Evolutionary conservation across 768 basidiomycete genomes (phyloP), one percentile per base, ranked within the genome.

Genomic region (Obba rivulosa): DNA sequence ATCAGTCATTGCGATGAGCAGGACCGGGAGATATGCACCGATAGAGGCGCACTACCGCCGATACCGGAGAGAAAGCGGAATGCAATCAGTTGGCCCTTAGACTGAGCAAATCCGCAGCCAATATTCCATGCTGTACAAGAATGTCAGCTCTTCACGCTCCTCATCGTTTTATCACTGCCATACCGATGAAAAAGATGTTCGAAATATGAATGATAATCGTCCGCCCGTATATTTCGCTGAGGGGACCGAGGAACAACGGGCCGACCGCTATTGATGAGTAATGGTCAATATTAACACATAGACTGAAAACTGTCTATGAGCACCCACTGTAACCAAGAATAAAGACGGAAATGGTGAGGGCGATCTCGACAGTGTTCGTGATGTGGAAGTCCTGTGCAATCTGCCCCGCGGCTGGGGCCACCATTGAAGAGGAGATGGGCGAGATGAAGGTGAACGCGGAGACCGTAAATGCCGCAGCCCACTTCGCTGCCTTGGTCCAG

Each of bases 161-260:
- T 22, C 35, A 42, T 57, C 21, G 17, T 2, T 1, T 0, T 2
- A 3, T 1, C 46, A 0, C 34, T 13, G 7, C 18, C 64, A 8
- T 58, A 85, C 83, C 77, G 1, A 87, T 66, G 57, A 76, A 87
- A 62, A 80, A 81, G 3, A 84, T n/a, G 61, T 87, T 88, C 1
- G 85, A 63, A 0, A 71, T 41, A 56, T 85, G 86, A 0, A 88
- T 55, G 0, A 87, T 79, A 2, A 69, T 64, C 0, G 80, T 76
- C 17, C 86, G 76, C 2, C 87, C 87, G 51, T 71, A 88, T 9
- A 89, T 72, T 61, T 91, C 88, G 53, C 79, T 81, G 20, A 88
- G 56, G 0, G 87, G 88, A 0, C 81, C 85, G 14, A 73, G 53
- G 34, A 72, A 57, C 1, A 74, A 43, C 1, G 73, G 71, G 1